Evolutionary conservation across 441 rosid species (phyloP).

Genomic region (Brassica hybrid): DNA sequence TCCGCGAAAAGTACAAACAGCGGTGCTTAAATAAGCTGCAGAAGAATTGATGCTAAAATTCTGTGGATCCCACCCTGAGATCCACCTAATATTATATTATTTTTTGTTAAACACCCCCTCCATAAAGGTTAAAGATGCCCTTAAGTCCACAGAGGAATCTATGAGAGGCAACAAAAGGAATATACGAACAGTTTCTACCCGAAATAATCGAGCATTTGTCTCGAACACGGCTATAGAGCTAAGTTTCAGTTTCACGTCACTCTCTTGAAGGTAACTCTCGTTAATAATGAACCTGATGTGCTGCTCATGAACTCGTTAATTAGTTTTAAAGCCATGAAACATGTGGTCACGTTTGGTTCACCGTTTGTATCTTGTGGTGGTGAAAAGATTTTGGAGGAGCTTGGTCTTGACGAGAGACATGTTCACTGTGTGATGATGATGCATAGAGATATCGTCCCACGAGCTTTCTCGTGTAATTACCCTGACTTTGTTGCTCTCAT

Average conservation of each 20-base stretch:
- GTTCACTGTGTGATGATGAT: slow-evolving; percentile 69
- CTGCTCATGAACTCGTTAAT: slow-evolving; percentile 56
- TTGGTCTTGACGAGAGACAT: slow-evolving; percentile 75
- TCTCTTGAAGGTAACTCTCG: slow-evolving; percentile 94
- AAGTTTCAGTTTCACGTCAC: slow-evolving; percentile 73
- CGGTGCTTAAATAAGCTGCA: too few species aligned
- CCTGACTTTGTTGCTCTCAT: slow-evolving; percentile 65
- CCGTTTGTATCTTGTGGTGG: slow-evolving; percentile 87
- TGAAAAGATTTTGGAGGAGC: slow-evolving; percentile 57
- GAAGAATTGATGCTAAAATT: too few species aligned
- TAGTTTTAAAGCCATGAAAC: slow-evolving; percentile 57
- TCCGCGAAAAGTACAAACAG: too few species aligned
- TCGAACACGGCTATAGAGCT: slow-evolving; percentile 59
- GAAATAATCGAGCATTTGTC: slow-evolving; percentile 33
- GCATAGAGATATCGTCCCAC: slow-evolving; percentile 91
- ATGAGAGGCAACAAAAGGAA: too few species aligned
- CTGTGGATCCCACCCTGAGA: too few species aligned
- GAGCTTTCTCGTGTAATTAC: slow-evolving; percentile 94
- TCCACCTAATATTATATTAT: too few species aligned
- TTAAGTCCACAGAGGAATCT: too few species aligned
- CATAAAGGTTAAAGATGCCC: too few species aligned
- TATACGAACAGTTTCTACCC: too few species aligned
- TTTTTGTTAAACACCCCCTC: too few species aligned
- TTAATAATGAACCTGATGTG: slow-evolving; percentile 74
- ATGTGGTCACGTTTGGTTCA: slow-evolving; percentile 79